Evolutionary conservation across 305 asterid species (phyloP).

Genomic region (Fraxinus latifolia): DNA sequence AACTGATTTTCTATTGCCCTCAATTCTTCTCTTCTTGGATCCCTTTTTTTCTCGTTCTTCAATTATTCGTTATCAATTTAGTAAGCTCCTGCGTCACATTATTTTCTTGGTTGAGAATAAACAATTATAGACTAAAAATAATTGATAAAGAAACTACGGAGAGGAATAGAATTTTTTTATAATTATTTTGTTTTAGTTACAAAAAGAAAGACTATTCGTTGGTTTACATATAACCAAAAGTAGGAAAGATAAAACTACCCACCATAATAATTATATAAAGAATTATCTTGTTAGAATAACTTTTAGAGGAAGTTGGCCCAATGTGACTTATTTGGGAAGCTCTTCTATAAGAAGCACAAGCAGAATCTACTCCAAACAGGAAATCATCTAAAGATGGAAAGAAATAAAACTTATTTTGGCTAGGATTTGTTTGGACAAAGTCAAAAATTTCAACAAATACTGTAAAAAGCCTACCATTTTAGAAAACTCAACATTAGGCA

Average conservation of each 20-base stretch:
- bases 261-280: background rate
- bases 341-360: background rate
- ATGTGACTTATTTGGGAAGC: background rate
- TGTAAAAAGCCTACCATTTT: background rate
- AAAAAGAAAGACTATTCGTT: background rate
- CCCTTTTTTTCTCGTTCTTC: background rate
- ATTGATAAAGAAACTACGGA: background rate
- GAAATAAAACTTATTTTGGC: background rate
- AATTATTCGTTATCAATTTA: background rate
- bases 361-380: background rate
- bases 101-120: background rate
- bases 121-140: background rate
- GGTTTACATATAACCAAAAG: background rate
- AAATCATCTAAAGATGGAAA: background rate
- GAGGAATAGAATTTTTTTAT: background rate
- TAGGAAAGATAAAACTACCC: background rate
- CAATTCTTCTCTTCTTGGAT: background rate
- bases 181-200: background rate
- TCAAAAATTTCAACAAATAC: background rate
- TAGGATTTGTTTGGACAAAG: background rate
- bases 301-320: background rate
- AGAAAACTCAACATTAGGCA: background rate
- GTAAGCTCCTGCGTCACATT: background rate
- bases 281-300: background rate
- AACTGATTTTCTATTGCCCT: background rate